A percentile compares a stretch with the other conserved stretches of the same genome.
Evolutionary conservation across 768 basidiomycete genomes (phyloP).

Genomic region (Hypholoma fasciculare): DNA sequence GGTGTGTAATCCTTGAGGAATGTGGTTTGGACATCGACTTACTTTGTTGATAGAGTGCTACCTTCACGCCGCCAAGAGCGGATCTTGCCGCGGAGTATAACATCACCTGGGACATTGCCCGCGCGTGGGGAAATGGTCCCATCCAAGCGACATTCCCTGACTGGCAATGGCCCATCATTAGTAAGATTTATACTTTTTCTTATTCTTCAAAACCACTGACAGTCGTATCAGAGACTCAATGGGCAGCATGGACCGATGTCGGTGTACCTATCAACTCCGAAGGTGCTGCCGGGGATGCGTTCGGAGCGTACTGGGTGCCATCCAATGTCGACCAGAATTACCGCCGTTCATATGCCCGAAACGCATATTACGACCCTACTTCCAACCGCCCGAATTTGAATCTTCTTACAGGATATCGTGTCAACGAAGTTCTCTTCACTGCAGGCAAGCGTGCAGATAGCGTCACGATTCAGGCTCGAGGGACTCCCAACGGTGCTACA

Average conservation of each 20-base stretch:
- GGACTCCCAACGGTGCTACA: neutral
- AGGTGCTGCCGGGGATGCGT: constrained; percentile 10
- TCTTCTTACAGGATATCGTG: constrained; percentile 8
- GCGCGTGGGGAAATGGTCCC: constrained; percentile 12
- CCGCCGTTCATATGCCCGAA: constrained; percentile 12
- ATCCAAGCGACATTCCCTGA: constrained; percentile 14
- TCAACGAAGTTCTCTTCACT: constrained; percentile 12
- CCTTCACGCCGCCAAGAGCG: constrained; percentile 10
- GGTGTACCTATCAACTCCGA: constrained; percentile 10
- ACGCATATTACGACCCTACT: constrained; percentile 10
- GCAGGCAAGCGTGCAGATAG: constrained; percentile 5
- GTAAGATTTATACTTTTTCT: neutral
- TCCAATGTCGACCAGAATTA: constrained; percentile 15
- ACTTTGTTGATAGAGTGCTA: neutral
- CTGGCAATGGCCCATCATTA: constrained; percentile 14
- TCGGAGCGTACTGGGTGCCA: constrained; percentile 14
- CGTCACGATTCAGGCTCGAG: neutral
- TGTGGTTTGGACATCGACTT: neutral
- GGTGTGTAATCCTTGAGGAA: too few species aligned
- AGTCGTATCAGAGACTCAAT: constrained; percentile 3
- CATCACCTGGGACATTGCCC: constrained; percentile 13
- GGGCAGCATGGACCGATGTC: constrained; percentile 11
- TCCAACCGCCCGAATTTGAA: constrained; percentile 8
- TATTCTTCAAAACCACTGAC: neutral
- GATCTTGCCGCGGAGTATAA: constrained; percentile 10